Evolutionary conservation across 2,329 filamentous ascomycete genomes (phyloP), one percentile per base, ranked within the genome.

Genomic region (Colletotrichum sojae): DNA sequence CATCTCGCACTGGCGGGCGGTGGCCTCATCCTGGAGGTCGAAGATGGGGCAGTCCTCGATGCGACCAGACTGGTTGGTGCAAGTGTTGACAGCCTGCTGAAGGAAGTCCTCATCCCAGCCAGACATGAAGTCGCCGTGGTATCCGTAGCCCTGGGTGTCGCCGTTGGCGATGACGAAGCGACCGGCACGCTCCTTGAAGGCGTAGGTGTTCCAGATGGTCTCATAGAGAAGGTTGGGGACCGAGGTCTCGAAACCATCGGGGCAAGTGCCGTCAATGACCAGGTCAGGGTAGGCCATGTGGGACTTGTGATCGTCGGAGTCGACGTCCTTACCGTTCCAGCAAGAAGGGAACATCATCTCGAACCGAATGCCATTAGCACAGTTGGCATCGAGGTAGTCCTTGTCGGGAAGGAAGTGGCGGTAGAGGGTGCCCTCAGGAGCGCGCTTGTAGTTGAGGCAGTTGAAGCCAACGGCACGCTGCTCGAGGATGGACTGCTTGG

Each of bases 391-490:
- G 43, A 97, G 85, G 77, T 89, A 97, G 0, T 82, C 81, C 85
- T 97, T 97, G 75, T 91, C 88, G 0, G 95, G 95, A 74, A 98
- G 76, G 77, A 89, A 90, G 80, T 97, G 95, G 73, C 95, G 94
- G 79, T 90, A 92, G 43, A 97, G 86, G 15, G 94, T 92, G 1
- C 87, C 86, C 79, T 97, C 94, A 2, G 92, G 84, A 0, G 80
- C 75, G 25, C 80, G 83, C 39, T 74, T 75, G 78, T 98, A 98
- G 88, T 98, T 91, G 70, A 99, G 83, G 81, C 96, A 98, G 85
- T 98, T 98, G 88, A 97, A 97, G 4, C 96, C 95, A 31, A 98
- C 75, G 10, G 95, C 94, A 71, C 95, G 94, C 83, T 97, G 92
- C 58, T 83, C 83, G 45, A 98, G 87, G 60, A 90, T 88, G 16